phyloP scores from a whole-genome alignment of 805 yeast species.

The Spencermartinsiella europaea region DNA sequence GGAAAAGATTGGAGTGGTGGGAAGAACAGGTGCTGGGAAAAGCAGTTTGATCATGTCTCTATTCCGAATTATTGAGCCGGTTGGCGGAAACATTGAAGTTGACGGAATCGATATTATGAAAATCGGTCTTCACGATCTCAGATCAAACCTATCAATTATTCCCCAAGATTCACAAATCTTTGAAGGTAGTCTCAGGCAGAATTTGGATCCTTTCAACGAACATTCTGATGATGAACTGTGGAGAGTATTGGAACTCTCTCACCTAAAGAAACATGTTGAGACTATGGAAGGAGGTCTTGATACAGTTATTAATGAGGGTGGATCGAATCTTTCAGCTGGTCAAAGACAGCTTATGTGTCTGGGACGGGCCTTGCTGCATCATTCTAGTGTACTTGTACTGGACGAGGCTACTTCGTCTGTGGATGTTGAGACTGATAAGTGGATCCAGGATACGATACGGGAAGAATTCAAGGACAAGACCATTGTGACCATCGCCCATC shows the following conservation, averaged over 20 bases:
- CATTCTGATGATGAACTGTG: conserved; percentile 49
- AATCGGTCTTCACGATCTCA: conserved; percentile 50
- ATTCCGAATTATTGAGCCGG: conserved; percentile 52
- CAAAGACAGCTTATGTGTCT: conserved; percentile 76
- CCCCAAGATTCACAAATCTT: conserved; percentile 69
- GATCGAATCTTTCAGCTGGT: conserved; percentile 73
- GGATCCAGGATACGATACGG: conserved; percentile 72
- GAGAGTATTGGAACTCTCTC: conserved; percentile 51
- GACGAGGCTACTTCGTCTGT: conserved; percentile 83
- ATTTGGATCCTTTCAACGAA: conserved; percentile 54
- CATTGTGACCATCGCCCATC: conserved; percentile 78
- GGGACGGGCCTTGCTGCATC: conserved; percentile 69
- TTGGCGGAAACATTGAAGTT: conserved; percentile 45
- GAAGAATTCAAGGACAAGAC: conserved; percentile 61
- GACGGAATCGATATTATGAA: conserved; percentile 51
- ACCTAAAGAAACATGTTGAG: conserved; percentile 47
- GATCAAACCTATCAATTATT: conserved; percentile 55
- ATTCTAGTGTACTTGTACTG: conserved; percentile 61
- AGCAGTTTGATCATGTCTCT: conserved; percentile 75
- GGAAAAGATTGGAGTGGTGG: conserved; percentile 78
- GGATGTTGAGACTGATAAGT: conserved; percentile 70
- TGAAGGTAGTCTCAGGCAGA: conserved; percentile 56
- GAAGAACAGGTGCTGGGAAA: conserved; percentile 88
- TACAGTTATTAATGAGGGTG: conserved; percentile 59
- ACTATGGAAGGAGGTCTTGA: conserved; percentile 44